Conservation (phyloP, 345 rosid genomes). For the Euphorbia peplus region DNA sequence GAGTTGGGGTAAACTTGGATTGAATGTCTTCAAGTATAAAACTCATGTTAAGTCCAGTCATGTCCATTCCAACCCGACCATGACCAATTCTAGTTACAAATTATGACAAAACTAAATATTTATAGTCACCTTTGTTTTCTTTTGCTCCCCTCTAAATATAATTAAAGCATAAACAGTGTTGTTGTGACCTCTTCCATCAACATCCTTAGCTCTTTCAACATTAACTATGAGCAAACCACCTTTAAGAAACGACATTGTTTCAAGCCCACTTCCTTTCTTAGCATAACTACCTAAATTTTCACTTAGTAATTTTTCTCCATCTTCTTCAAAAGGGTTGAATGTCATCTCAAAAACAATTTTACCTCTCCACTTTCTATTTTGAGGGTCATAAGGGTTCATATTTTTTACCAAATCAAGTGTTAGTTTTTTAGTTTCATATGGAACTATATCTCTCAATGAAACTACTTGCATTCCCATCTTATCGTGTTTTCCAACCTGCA, state of each 20-base stretch:
- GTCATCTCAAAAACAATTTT: slow-evolving; percentile 40
- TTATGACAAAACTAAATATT: too few species aligned
- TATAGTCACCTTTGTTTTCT: slow-evolving; percentile 42
- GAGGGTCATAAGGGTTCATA: slow-evolving; percentile 33
- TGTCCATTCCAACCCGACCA: too few species aligned
- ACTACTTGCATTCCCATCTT: slow-evolving; percentile 52
- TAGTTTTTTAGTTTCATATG: slow-evolving; percentile 30
- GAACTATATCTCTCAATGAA: slow-evolving; percentile 33
- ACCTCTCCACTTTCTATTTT: slow-evolving; percentile 39
- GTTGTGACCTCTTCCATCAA: slow-evolving; percentile 44
- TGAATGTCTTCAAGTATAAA: too few species aligned
- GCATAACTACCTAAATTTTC: slow-evolving; percentile 15
- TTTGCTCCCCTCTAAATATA: slow-evolving; percentile 47
- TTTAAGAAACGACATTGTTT: slow-evolving; percentile 5
- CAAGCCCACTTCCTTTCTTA: slow-evolving; percentile 10
- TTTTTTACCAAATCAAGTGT: slow-evolving; percentile 42
- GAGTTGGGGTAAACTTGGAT: too few species aligned
- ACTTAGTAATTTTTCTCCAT: slow-evolving; percentile 17
- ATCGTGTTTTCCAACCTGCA: slow-evolving; percentile 51
- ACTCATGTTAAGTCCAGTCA: too few species aligned
- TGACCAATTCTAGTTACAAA: too few species aligned
- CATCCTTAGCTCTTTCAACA: slow-evolving; percentile 41
- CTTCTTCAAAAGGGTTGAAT: slow-evolving; percentile 44
- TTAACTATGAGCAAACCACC: slow-evolving; percentile 42
- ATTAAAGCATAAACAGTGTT: slow-evolving; percentile 43